A percentile compares a stretch with the other conserved stretches of the same genome.
These are phyloP conservation scores for Ustanciosporium gigantosporum DNA, from an alignment of 1,284 basidiomycete genomes.

Conservation along the genomic window DNA sequence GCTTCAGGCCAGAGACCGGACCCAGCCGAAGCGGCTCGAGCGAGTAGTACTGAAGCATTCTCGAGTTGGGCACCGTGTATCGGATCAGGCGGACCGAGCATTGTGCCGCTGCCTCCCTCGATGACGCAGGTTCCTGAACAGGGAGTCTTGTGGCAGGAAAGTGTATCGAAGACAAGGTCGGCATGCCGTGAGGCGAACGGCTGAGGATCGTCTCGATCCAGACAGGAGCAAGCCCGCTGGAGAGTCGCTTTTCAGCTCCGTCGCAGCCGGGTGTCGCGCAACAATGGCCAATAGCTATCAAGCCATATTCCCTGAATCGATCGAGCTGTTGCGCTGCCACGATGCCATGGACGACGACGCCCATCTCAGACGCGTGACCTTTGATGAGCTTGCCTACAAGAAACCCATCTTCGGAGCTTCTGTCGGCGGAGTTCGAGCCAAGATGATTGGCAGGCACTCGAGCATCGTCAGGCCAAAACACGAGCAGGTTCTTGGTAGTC, in stretches of 20 bases:
- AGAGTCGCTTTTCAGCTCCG: no score
- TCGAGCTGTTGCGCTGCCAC: not conserved
- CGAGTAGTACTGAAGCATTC: slow-evolving; percentile 68
- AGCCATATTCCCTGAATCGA: not conserved
- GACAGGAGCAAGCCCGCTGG: no score
- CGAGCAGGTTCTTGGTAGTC: slow-evolving; percentile 12
- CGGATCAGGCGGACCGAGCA: slow-evolving; percentile 57
- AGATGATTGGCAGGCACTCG: no score
- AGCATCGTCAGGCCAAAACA: slow-evolving; percentile 37
- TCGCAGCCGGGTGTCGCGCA: no score
- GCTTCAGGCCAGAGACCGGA: slow-evolving; percentile 36
- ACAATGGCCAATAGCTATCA: not conserved
- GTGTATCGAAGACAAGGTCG: no score
- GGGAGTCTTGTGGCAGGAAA: no score
- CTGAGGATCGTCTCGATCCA: no score
- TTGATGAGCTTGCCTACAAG: slow-evolving; percentile 7
- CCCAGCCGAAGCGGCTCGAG: slow-evolving; percentile 63
- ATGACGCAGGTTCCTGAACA: no score
- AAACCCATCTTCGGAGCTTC: not conserved
- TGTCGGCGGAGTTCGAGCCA: no score
- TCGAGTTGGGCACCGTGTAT: slow-evolving; percentile 66
- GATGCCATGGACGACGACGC: slow-evolving; percentile 16
- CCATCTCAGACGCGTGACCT: slow-evolving; percentile 12
- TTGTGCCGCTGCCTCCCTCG: no score
- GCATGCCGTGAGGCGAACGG: no score